Evolutionary conservation across 1,284 basidiomycete genomes (phyloP).

Genomic region (Sutorius eximius): DNA sequence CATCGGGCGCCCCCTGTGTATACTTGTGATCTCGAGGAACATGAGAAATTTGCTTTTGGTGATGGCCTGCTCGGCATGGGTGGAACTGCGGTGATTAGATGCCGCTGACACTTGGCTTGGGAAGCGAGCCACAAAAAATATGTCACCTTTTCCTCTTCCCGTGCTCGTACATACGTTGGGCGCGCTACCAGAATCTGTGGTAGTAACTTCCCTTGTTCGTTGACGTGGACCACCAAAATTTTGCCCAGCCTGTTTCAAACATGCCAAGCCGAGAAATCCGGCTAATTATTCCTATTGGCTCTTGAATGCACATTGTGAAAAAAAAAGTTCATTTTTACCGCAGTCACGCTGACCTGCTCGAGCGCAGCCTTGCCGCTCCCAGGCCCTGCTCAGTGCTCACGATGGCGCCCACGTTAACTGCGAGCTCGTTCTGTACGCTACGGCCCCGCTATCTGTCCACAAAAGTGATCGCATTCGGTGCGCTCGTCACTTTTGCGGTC

Average conservation of each 20-base stretch:
- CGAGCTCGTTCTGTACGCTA: conserved; percentile 13
- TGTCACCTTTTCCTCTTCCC: no score
- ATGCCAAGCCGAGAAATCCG: neutral
- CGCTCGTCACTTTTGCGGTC: conserved; percentile 22
- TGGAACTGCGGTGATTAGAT: no score
- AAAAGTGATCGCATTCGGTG: conserved; percentile 24
- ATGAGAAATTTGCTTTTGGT: no score
- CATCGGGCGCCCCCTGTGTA: no score
- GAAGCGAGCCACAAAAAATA: no score
- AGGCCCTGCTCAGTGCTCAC: neutral
- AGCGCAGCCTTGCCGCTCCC: neutral
- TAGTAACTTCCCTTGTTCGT: no score
- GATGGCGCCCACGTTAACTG: conserved; percentile 7
- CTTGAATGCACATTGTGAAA: neutral
- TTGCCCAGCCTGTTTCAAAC: neutral
- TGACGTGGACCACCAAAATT: no score
- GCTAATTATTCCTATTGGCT: neutral
- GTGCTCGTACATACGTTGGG: no score
- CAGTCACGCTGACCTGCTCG: conserved; percentile 1
- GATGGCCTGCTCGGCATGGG: no score
- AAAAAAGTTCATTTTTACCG: conserved; percentile 4
- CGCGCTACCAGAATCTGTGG: no score
- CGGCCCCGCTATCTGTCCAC: conserved; percentile 24
- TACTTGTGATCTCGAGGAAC: no score
- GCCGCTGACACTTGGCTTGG: no score